Percentiles rank a stretch among this genome's conserved stretches.
These are phyloP conservation scores for Kwoniella europaea DNA, from an alignment of 768 basidiomycete genomes.

Conservation along the genomic window DNA sequence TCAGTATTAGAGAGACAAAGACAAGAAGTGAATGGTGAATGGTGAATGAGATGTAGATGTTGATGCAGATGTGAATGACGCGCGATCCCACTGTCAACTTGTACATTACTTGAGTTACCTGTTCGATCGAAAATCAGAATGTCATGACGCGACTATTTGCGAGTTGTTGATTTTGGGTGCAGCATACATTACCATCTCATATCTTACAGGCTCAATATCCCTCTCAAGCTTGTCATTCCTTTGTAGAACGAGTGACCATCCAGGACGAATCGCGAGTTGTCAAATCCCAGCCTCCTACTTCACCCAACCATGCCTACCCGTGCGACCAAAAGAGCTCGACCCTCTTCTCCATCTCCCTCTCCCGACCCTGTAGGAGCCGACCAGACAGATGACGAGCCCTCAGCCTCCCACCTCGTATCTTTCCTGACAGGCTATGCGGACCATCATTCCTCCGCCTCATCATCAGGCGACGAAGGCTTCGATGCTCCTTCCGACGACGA, in stretches of 20 bases:
- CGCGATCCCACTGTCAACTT: constrained; percentile 2
- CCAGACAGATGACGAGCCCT: constrained; percentile 23
- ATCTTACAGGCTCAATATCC: too few relatives aligned
- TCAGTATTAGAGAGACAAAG: neutral
- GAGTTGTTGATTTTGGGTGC: neutral
- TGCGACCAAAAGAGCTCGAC: constrained; percentile 23
- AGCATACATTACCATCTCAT: too few relatives aligned
- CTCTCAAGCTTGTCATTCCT: too few relatives aligned
- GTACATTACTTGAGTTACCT: neutral
- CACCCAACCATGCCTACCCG: constrained; percentile 27
- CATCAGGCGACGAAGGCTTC: constrained; percentile 29
- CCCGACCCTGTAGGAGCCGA: constrained; percentile 10
- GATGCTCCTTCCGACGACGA: constrained; percentile 24
- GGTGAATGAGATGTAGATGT: neutral
- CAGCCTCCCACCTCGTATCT: constrained; percentile 49
- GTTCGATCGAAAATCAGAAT: constrained; percentile 3
- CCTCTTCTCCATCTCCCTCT: constrained; percentile 3
- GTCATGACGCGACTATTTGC: neutral
- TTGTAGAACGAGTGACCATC: too few relatives aligned
- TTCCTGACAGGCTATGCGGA: constrained; percentile 50
- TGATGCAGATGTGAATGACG: neutral
- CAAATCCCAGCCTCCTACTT: neutral
- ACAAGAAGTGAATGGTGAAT: neutral
- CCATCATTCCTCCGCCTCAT: constrained; percentile 17
- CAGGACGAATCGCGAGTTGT: too few relatives aligned